phyloP scores from a whole-genome alignment of 352 stramenopile genomes.

The Globisporangium middletonii region DNA sequence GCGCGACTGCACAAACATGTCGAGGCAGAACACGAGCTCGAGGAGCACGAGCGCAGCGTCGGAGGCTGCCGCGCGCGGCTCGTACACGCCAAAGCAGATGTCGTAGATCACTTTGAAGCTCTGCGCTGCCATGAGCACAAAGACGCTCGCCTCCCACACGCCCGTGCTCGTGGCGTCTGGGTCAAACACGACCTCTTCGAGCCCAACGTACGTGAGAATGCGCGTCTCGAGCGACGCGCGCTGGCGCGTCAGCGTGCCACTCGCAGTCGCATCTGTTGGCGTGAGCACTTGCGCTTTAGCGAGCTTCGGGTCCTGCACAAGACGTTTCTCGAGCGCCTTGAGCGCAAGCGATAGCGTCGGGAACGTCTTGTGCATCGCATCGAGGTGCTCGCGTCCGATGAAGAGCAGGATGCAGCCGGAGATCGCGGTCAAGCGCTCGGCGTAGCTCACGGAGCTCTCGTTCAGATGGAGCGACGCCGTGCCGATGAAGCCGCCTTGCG shows the following conservation, averaged over 20 bases:
- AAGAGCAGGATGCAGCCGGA: conserved; percentile 29
- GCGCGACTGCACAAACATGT: conserved; percentile 29
- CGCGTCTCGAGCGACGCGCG: not conserved
- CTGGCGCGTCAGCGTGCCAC: not conserved
- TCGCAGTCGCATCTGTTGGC: no score
- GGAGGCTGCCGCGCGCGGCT: conserved; percentile 14
- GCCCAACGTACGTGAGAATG: not conserved
- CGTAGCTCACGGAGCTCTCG: conserved; percentile 15
- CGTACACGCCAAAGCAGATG: conserved; percentile 28
- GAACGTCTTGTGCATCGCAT: conserved; percentile 19
- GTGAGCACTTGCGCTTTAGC: conserved; percentile 4
- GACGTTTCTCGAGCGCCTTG: conserved; percentile 16
- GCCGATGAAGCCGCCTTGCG: conserved; percentile 28
- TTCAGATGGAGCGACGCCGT: conserved; percentile 13
- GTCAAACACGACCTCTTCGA: conserved; percentile 13
- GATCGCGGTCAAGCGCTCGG: conserved; percentile 22
- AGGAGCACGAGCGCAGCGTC: conserved; percentile 24
- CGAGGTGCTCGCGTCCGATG: conserved; percentile 16
- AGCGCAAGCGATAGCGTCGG: conserved; percentile 14
- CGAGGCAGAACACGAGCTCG: conserved; percentile 32
- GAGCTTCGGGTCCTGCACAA: conserved; percentile 19
- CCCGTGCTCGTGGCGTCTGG: conserved; percentile 24
- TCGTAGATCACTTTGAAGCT: conserved; percentile 30
- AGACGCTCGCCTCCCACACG: conserved; percentile 29
- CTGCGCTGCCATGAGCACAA: conserved; percentile 33